Evolutionary conservation across 768 basidiomycete genomes (phyloP).

Genomic region (Termitomyces sp.): DNA sequence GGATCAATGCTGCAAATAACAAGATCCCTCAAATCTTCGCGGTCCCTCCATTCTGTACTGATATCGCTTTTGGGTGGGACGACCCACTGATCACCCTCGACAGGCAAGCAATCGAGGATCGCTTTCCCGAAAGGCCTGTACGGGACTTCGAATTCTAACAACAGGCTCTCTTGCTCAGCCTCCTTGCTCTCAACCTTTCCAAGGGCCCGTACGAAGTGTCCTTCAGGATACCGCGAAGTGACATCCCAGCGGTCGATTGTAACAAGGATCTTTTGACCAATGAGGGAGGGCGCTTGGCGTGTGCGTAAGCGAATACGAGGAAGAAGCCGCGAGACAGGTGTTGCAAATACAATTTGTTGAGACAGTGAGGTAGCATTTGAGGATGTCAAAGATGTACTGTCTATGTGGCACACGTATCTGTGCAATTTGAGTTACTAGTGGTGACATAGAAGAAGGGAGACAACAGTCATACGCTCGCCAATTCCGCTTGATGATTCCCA

Average conservation of each 20-base stretch:
- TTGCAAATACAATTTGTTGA: constrained; percentile 90
- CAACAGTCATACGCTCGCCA: constrained; percentile 74
- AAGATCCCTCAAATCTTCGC: constrained; percentile 82
- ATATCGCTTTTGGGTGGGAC: constrained; percentile 69
- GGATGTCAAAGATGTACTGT: constrained; percentile 80
- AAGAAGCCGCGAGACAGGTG: constrained; percentile 84
- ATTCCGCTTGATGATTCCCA: constrained; percentile 91
- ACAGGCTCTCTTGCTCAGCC: constrained; percentile 89
- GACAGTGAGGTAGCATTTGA: constrained; percentile 73
- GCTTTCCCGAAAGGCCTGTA: constrained; percentile 97
- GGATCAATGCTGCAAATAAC: constrained; percentile 97
- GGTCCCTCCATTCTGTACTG: constrained; percentile 60
- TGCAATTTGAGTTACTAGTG: not conserved
- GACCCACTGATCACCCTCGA: constrained; percentile 87
- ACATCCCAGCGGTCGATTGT: constrained; percentile 90
- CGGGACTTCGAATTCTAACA: constrained; percentile 93
- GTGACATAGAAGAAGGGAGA: not conserved
- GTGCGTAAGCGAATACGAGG: constrained; percentile 94
- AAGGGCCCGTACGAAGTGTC: constrained; percentile 91
- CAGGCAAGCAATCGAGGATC: constrained; percentile 85
- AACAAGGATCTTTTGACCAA: constrained; percentile 94
- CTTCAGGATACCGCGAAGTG: constrained; percentile 89
- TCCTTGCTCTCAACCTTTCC: constrained; percentile 93
- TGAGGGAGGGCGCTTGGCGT: constrained; percentile 82
- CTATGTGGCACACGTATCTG: constrained; percentile 94